Percentiles rank a stretch among this genome's conserved stretches.
phyloP scores from a whole-genome alignment of 768 basidiomycete genomes.

The Termitomyces sp. region DNA sequence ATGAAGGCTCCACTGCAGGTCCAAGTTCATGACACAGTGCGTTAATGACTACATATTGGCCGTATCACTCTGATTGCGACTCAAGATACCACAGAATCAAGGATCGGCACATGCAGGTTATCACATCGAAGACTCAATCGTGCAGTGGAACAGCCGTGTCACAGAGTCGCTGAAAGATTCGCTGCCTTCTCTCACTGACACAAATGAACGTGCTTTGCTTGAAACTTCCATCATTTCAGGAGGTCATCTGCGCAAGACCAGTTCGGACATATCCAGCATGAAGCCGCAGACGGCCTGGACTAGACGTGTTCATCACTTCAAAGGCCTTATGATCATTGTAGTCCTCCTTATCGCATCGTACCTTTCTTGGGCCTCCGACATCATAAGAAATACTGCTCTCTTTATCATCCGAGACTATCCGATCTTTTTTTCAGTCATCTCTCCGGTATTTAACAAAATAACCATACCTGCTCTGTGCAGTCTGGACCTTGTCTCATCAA shows the following conservation, averaged over 20 bases:
- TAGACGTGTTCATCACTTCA: background rate
- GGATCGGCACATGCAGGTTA: background rate
- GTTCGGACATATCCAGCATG: background rate
- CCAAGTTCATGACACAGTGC: background rate
- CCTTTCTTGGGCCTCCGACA: background rate
- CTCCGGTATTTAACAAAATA: background rate
- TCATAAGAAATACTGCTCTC: background rate
- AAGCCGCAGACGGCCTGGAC: background rate
- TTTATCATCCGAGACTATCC: background rate
- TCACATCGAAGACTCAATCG: background rate
- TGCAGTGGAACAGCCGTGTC: background rate
- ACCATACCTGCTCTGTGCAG: conserved; percentile 3
- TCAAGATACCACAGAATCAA: background rate
- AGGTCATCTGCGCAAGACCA: background rate
- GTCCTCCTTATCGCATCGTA: background rate
- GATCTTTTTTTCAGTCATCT: background rate
- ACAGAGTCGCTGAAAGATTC: background rate
- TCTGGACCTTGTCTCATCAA: background rate
- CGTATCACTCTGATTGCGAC: background rate
- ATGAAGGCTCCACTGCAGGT: background rate
- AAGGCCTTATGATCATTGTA: background rate
- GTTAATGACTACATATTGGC: background rate
- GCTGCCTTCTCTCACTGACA: background rate
- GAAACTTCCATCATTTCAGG: background rate
- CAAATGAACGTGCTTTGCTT: background rate